These are phyloP conservation scores for Coccomyxa subellipsoidea DNA, from an alignment of 163 green algal species.

Conservation along the genomic window DNA sequence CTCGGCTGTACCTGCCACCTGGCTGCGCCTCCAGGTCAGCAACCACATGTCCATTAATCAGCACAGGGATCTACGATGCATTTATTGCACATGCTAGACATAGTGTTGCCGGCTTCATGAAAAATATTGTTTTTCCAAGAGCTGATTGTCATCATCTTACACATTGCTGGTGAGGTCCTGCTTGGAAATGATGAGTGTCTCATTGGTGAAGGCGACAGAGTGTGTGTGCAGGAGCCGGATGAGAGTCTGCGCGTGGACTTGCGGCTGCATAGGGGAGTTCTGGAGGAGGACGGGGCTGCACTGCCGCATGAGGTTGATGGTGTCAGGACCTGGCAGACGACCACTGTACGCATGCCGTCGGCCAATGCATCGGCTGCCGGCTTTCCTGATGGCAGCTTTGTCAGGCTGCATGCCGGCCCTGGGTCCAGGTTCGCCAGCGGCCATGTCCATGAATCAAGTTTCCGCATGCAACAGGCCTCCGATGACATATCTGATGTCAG, in stretches of 20 bases:
- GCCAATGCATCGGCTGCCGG: neutral
- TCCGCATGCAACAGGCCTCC: too few species aligned
- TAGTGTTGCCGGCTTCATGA: too few species aligned
- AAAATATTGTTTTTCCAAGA: too few species aligned
- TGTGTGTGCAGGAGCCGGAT: neutral
- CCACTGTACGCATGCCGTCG: neutral
- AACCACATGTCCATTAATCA: neutral
- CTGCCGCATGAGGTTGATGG: neutral
- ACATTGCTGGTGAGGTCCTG: too few species aligned
- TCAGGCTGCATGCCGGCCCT: neutral
- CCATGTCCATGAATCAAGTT: too few species aligned
- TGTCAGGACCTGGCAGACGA: neutral
- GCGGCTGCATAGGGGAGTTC: too few species aligned
- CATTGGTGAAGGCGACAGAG: neutral
- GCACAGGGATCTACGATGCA: too few species aligned
- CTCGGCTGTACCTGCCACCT: slow-evolving; percentile 1
- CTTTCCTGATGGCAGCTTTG: neutral
- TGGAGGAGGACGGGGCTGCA: neutral
- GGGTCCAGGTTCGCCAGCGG: neutral
- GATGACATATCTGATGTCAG: too few species aligned
- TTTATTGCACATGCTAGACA: too few species aligned
- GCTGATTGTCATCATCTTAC: too few species aligned
- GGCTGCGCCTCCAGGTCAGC: slow-evolving; percentile 33
- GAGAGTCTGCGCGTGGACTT: neutral
- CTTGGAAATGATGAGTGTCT: too few species aligned